Evolutionary conservation across 192 early-diverging fungal genomes (phyloP), one percentile per base, ranked within the genome.

Genomic region (Linderina pennispora): DNA sequence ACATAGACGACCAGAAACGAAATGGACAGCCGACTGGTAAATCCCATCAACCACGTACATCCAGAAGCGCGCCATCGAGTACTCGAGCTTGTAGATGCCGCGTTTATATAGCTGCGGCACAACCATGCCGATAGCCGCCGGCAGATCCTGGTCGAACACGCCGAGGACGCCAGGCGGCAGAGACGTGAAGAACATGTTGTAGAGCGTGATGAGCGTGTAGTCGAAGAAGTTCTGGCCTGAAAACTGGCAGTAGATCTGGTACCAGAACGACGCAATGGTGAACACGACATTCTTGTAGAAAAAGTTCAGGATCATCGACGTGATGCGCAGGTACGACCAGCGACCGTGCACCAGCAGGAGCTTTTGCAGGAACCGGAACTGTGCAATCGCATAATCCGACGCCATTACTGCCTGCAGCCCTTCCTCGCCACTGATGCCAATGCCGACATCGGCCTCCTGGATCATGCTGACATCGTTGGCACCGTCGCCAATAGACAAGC

Each of bases 381-480:
- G 91, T 1, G 80, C 85, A 50, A 98, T 88, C 0, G 88, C 87
- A 55, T 93, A 98, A 74, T 98, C 94, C 18, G 84, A 78, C 2
- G 90, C 86, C 87, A 92, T 89, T 6, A 82, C 86, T 1, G 94
- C 94, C 55, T 98, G 92, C 60, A 93, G 55, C 8, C 94, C 94
- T 67, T 98, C 94, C 51, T 92, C 85, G 33, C 94, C 94, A 13
- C 86, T 83, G 45, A 98, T 94, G 19, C 94, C 94, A 22, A 98
- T 69, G 32, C 94, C 94, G 15, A 98, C 79, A 62, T 98, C 85
- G 23, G 94, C 92, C 34, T 90, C 92, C 68, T 98, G 95, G 50
- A 98, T 98, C 95, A 98, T 98, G 24, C 81, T 81, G 13, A 98
- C 92, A 61, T 98, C 95, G 61, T 98, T 98, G 11, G 92, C 95